Percentiles rank a stretch among this genome's conserved stretches.
These are phyloP conservation scores for Wallacemonas sp. DNA, from an alignment of 208 protist species.

Conservation along the genomic window DNA sequence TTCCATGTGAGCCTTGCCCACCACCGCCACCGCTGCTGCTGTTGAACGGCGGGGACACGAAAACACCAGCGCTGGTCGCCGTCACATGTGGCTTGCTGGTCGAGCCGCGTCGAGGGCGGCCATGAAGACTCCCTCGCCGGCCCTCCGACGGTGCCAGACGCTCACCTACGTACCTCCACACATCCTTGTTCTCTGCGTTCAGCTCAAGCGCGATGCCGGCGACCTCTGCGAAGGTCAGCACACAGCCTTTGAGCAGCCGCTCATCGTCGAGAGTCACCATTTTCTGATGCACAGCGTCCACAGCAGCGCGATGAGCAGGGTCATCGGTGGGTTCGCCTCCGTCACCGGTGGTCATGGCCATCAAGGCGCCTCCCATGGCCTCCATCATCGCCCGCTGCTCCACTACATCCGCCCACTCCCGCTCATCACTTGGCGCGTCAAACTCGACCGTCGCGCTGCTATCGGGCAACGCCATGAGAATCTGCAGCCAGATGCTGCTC, in stretches of 20 bases:
- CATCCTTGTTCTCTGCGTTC: conserved; percentile 7
- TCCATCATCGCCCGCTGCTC: conserved; percentile 15
- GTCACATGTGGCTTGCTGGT: background rate
- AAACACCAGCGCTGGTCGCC: conserved; percentile 1
- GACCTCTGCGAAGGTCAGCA: conserved; percentile 22
- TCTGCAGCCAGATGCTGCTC: conserved; percentile 19
- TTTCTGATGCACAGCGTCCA: background rate
- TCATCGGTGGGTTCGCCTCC: background rate
- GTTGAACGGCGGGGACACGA: background rate
- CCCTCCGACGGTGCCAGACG: conserved; percentile 3
- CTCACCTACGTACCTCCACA: conserved; percentile 19
- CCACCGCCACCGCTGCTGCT: background rate
- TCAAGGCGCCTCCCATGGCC: background rate
- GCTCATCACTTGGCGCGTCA: conserved; percentile 23
- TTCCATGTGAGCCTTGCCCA: too few species aligned
- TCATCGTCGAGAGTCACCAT: conserved; percentile 12
- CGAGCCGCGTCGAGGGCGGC: background rate
- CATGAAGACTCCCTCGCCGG: background rate
- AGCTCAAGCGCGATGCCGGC: conserved; percentile 19
- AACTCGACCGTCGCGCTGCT: conserved; percentile 20
- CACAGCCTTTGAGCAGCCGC: conserved; percentile 16
- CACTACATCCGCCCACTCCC: conserved; percentile 14
- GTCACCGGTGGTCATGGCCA: background rate
- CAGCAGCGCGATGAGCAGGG: background rate
- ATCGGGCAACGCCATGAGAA: conserved; percentile 13